These are phyloP conservation scores for Polytrichum formosum DNA, from an alignment of 225 moss, liverwort and hornwort genomes.

Conservation along the genomic window DNA sequence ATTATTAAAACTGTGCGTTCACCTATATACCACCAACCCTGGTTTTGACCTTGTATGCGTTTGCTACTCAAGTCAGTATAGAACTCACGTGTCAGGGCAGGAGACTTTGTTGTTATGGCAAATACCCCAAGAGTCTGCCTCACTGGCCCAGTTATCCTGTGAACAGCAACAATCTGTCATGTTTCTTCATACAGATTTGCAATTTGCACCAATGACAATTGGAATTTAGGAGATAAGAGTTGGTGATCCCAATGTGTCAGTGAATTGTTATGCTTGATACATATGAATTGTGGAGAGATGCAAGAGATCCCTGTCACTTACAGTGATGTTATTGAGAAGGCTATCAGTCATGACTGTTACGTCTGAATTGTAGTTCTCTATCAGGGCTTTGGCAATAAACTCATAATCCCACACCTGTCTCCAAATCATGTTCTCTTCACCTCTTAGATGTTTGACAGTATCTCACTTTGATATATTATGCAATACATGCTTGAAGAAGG, in stretches of 20 bases:
- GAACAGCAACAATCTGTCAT: too few species aligned
- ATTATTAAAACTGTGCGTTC: too few species aligned
- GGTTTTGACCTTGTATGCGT: neutral
- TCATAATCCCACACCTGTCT: conserved; percentile 85
- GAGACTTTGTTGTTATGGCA: conserved; percentile 46
- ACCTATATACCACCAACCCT: too few species aligned
- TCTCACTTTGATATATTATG: too few species aligned
- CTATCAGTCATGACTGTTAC: conserved; percentile 46
- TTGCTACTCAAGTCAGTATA: neutral
- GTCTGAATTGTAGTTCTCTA: conserved; percentile 44
- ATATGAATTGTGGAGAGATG: too few species aligned
- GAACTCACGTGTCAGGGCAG: conserved; percentile 72
- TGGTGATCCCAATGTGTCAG: too few species aligned
- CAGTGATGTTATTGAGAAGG: conserved; percentile 69
- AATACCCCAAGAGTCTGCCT: conserved; percentile 56
- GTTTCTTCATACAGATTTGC: too few species aligned
- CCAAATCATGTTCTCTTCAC: neutral
- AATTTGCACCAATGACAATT: too few species aligned
- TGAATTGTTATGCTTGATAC: too few species aligned
- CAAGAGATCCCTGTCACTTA: conserved; percentile 16
- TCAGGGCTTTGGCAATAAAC: conserved; percentile 60
- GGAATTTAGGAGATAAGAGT: too few species aligned
- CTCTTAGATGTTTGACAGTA: too few species aligned
- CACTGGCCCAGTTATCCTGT: conserved; percentile 62
- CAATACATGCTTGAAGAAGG: too few species aligned